Evolutionary conservation across 257 asterid genomes (phyloP).

Genomic region (Prunella vulgaris): DNA sequence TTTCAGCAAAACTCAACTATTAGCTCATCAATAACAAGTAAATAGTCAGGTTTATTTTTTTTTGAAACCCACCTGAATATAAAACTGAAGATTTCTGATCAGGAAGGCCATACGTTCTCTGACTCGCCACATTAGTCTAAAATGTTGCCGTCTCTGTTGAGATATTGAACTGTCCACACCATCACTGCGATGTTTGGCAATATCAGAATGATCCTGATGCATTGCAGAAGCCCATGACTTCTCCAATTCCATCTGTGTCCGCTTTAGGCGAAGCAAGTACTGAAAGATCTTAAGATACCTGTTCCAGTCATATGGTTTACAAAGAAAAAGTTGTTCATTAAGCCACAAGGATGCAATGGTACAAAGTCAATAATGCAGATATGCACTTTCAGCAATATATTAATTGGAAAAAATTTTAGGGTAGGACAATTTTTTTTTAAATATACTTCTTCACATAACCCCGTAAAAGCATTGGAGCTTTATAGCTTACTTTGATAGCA

Average conservation of each 20-base stretch:
- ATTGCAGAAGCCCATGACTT: slow-evolving; percentile 97
- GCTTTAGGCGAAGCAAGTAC: slow-evolving; percentile 80
- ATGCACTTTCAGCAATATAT: slow-evolving; percentile 11
- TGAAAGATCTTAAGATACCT: slow-evolving; percentile 93
- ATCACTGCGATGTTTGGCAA: slow-evolving; percentile 53
- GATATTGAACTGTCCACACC: slow-evolving; percentile 39
- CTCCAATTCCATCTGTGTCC: slow-evolving; percentile 98
- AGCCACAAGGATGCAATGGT: slow-evolving; percentile 20
- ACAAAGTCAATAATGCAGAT: slow-evolving; percentile 13
- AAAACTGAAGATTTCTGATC: slow-evolving; percentile 90
- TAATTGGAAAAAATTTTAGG: neutral
- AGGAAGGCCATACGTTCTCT: slow-evolving; percentile 99
- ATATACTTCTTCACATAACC: slow-evolving; percentile 15
- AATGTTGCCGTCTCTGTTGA: slow-evolving; percentile 70
- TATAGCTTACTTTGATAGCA: slow-evolving; percentile 79
- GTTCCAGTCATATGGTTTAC: slow-evolving; percentile 21
- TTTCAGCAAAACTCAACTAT: slow-evolving; percentile 3
- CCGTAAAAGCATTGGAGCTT: slow-evolving; percentile 4
- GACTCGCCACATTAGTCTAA: slow-evolving; percentile 92
- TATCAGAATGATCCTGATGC: slow-evolving; percentile 89
- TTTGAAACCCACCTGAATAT: slow-evolving; percentile 64
- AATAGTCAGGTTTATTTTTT: neutral
- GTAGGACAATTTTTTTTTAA: neutral
- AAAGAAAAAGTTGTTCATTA: slow-evolving; percentile 20
- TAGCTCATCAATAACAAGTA: slow-evolving; percentile 7